These are phyloP conservation scores for Candida labiduridarum DNA, from an alignment of 1,139 yeast species.

Conservation along the genomic window DNA sequence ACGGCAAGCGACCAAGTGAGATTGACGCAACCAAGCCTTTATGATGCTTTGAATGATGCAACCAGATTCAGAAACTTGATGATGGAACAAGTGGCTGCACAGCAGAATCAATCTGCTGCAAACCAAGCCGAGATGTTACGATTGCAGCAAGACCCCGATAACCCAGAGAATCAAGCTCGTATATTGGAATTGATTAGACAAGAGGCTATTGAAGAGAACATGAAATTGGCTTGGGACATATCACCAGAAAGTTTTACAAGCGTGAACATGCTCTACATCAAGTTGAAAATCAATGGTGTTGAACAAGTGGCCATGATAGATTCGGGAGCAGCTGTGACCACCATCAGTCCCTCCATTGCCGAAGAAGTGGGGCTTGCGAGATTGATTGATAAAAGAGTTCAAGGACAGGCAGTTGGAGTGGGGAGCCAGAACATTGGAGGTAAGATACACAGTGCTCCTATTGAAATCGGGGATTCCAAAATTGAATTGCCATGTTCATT, in stretches of 20 bases:
- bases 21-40: constrained; percentile 44
- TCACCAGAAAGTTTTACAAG: constrained; percentile 87
- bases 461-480: constrained; percentile 63
- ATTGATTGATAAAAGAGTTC: constrained; percentile 78
- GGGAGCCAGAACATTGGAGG: constrained; percentile 83
- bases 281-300: constrained; percentile 74
- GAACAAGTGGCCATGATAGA: constrained; percentile 92
- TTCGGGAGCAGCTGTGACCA: constrained; percentile 92
- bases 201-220: constrained; percentile 76
- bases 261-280: constrained; percentile 82
- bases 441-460: constrained; percentile 85
- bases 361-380: constrained; percentile 69
- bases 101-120: constrained; percentile 14
- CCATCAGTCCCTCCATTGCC: constrained; percentile 77
- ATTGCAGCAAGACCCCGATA: constrained; percentile 65
- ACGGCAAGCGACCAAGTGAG: constrained; percentile 35
- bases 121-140: constrained; percentile 52
- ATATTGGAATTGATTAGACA: constrained; percentile 71
- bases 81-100: constrained; percentile 31
- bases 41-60: constrained; percentile 52
- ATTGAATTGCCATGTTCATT: constrained; percentile 74
- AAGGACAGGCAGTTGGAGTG: constrained; percentile 87
- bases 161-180: constrained; percentile 68
- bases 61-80: constrained; percentile 52
- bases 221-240: constrained; percentile 77